Evolutionary conservation across 768 basidiomycete species (phyloP).

Genomic region (Auricularia sp.): DNA sequence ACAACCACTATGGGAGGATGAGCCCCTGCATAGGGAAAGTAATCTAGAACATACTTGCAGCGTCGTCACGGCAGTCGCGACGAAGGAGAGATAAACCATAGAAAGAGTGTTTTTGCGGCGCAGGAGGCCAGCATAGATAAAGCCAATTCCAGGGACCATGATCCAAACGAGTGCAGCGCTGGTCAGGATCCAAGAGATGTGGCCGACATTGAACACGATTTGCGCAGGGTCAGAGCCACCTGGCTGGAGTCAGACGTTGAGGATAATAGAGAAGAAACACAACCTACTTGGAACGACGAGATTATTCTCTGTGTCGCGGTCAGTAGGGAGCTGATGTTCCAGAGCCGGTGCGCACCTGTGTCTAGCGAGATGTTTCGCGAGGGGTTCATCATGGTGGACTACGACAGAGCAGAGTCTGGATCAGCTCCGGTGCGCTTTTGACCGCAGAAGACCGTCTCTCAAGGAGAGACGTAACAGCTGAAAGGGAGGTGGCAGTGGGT

Average conservation of each 20-base stretch:
- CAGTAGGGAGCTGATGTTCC: no score
- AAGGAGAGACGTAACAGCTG: no score
- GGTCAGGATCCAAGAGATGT: slow-evolving; percentile 22
- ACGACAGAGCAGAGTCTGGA: no score
- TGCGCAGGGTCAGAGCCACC: neutral
- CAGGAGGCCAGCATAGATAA: slow-evolving; percentile 27
- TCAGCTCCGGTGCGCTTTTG: no score
- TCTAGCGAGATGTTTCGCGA: no score
- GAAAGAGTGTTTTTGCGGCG: slow-evolving; percentile 33
- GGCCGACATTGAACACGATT: slow-evolving; percentile 18
- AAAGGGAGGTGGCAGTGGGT: no score
- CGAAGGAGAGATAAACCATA: slow-evolving; percentile 21
- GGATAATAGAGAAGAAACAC: neutral
- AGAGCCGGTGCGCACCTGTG: no score
- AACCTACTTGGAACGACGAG: neutral
- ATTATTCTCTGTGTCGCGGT: neutral
- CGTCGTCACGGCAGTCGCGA: slow-evolving; percentile 21
- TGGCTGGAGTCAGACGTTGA: neutral
- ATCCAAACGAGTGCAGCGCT: slow-evolving; percentile 21
- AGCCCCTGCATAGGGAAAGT: slow-evolving; percentile 14
- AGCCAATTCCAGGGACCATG: slow-evolving; percentile 22
- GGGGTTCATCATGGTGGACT: no score
- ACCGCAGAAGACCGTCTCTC: no score
- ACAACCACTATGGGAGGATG: slow-evolving; percentile 59
- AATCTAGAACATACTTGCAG: slow-evolving; percentile 18